Conservation (phyloP, 2,329 filamentous ascomycete species). For the Aspergillus sp. region DNA sequence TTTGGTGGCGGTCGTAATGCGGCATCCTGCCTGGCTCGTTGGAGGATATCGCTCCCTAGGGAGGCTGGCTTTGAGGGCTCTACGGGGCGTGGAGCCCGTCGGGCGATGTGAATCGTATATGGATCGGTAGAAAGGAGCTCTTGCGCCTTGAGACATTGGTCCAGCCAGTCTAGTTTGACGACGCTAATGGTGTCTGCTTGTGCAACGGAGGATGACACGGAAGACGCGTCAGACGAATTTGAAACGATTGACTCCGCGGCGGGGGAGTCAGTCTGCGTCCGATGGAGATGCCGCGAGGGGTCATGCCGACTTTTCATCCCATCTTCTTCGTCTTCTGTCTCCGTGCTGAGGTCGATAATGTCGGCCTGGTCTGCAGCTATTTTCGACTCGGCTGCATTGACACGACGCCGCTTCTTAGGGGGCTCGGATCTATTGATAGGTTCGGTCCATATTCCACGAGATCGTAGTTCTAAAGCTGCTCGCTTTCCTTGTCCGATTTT, state of each 20-base stretch:
- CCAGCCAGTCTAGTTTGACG: constrained; percentile 57
- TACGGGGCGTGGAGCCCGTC: constrained; percentile 31
- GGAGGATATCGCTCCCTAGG: constrained; percentile 45
- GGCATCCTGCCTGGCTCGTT: constrained; percentile 56
- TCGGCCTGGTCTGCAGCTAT: constrained; percentile 10
- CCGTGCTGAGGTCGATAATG: constrained; percentile 33
- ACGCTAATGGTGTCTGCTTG: constrained; percentile 48
- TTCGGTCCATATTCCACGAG: constrained; percentile 59
- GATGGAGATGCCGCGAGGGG: constrained; percentile 13
- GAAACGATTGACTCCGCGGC: neutral
- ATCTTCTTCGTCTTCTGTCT: constrained; percentile 34
- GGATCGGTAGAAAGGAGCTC: constrained; percentile 48
- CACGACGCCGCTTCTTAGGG: constrained; percentile 32
- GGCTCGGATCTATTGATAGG: constrained; percentile 27
- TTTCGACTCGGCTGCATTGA: constrained; percentile 5
- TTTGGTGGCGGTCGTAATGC: neutral
- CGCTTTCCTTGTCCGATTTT: constrained; percentile 69
- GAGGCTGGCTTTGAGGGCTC: constrained; percentile 1
- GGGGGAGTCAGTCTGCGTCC: neutral
- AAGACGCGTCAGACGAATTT: neutral
- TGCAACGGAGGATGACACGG: neutral
- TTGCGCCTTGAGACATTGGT: constrained; percentile 48
- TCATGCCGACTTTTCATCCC: constrained; percentile 17
- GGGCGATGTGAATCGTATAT: constrained; percentile 56
- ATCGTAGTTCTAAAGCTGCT: constrained; percentile 75